Conservation (phyloP, 2,329 filamentous ascomycete genomes). For the Cadophora luteo-olivacea region DNA sequence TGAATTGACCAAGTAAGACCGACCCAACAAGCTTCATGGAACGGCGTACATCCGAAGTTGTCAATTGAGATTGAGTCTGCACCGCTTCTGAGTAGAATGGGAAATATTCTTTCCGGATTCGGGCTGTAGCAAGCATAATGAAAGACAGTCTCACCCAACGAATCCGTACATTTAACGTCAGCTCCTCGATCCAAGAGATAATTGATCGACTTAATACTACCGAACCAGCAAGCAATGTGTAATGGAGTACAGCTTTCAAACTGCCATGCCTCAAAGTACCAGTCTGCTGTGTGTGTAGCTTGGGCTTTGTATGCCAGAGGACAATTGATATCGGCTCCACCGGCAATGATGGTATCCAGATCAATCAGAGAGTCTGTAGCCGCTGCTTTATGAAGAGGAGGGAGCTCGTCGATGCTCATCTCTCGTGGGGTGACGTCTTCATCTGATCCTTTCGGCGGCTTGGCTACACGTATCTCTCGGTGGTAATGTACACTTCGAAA, state of each 20-base stretch:
- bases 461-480: background rate
- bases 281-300: background rate
- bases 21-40: background rate
- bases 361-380: background rate
- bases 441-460: background rate
- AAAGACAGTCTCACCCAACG: background rate
- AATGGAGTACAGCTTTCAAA: background rate
- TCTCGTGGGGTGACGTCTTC: background rate
- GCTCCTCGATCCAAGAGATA: background rate
- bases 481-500: slow-evolving; percentile 1
- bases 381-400: background rate
- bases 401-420: background rate
- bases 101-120: background rate
- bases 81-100: background rate
- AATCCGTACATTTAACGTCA: background rate
- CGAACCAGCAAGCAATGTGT: background rate
- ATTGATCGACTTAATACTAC: background rate
- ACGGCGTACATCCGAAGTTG: background rate
- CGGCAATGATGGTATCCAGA: background rate
- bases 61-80: background rate
- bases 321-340: background rate
- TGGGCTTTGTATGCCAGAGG: background rate
- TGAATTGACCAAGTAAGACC: background rate
- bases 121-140: background rate
- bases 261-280: background rate